A percentile compares a stretch with the other conserved stretches of the same genome.
phyloP scores from a whole-genome alignment of 495 filamentous ascomycete genomes.

The Evansstolkia leycettana region DNA sequence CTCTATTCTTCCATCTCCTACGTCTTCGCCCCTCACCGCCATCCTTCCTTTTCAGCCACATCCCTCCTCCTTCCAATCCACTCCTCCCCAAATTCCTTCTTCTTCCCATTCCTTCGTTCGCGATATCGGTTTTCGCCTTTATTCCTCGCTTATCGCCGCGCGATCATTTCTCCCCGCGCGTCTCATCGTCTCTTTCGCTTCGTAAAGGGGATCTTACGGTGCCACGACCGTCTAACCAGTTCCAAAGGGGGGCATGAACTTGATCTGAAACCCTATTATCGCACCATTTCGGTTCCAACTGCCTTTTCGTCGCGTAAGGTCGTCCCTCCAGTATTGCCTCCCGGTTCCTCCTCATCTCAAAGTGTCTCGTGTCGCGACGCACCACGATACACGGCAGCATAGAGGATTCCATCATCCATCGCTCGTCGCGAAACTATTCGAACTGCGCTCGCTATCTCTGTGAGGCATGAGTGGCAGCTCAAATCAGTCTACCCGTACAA shows the following conservation, averaged over 20 bases:
- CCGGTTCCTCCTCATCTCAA: not conserved
- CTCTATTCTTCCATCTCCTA: not conserved
- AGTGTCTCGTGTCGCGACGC: not conserved
- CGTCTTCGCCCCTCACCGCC: not conserved
- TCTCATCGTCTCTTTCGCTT: constrained; percentile 1
- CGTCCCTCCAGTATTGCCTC: not conserved
- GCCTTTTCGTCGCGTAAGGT: not conserved
- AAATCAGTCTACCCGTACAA: constrained; percentile 36
- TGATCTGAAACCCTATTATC: constrained; percentile 13
- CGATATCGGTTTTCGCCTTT: not conserved
- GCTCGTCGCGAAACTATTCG: not conserved
- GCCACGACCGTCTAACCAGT: not conserved
- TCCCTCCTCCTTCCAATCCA: too few relatives aligned
- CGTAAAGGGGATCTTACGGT: constrained; percentile 15
- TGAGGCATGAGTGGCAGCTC: constrained; percentile 38
- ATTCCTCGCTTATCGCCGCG: not conserved
- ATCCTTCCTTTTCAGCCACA: too few relatives aligned
- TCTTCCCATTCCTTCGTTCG: not conserved
- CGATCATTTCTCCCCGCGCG: not conserved
- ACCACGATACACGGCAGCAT: too few relatives aligned
- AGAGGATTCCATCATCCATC: too few relatives aligned
- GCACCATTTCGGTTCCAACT: constrained; percentile 4
- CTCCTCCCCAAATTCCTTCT: not conserved
- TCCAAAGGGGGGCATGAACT: constrained; percentile 1
- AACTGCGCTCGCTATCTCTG: constrained; percentile 4